phyloP scores from a whole-genome alignment of 768 basidiomycete species.

The Strobilomyces dryophilus region DNA sequence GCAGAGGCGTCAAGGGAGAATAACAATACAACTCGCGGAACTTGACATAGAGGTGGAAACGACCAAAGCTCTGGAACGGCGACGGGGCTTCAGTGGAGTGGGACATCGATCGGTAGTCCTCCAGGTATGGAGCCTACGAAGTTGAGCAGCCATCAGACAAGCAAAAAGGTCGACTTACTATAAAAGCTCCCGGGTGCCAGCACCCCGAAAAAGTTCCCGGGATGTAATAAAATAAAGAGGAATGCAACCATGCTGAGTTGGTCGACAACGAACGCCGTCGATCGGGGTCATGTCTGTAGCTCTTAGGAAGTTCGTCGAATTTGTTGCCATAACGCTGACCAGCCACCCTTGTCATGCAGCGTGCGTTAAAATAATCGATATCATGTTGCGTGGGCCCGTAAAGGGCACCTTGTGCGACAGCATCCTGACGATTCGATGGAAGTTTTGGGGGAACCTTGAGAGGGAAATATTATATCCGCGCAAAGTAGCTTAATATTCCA shows the following conservation, averaged over 20 bases:
- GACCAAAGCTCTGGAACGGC: slow-evolving; percentile 33
- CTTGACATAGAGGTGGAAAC: slow-evolving; percentile 45
- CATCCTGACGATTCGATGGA: slow-evolving; percentile 34
- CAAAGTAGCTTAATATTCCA: slow-evolving; percentile 47
- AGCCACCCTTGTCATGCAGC: slow-evolving; percentile 40
- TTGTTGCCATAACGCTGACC: slow-evolving; percentile 15
- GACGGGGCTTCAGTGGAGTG: slow-evolving; percentile 31
- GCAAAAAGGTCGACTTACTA: slow-evolving; percentile 32
- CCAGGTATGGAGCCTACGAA: slow-evolving; percentile 36
- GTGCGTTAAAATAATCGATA: slow-evolving; percentile 38
- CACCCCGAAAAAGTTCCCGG: slow-evolving; percentile 43
- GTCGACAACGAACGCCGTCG: slow-evolving; percentile 21
- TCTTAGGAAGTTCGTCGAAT: slow-evolving; percentile 22
- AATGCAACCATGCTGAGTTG: neutral
- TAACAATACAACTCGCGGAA: slow-evolving; percentile 47
- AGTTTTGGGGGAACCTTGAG: slow-evolving; percentile 40
- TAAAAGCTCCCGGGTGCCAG: slow-evolving; percentile 49
- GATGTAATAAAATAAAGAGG: slow-evolving; percentile 30
- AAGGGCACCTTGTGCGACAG: slow-evolving; percentile 23
- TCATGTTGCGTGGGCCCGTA: slow-evolving; percentile 47
- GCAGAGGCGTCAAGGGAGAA: slow-evolving; percentile 31
- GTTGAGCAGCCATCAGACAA: neutral
- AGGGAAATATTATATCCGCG: slow-evolving; percentile 34
- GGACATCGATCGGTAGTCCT: slow-evolving; percentile 38
- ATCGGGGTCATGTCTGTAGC: slow-evolving; percentile 31